phyloP scores from a whole-genome alignment of 129 eudicot genomes.

The Deinandra increscens region DNA sequence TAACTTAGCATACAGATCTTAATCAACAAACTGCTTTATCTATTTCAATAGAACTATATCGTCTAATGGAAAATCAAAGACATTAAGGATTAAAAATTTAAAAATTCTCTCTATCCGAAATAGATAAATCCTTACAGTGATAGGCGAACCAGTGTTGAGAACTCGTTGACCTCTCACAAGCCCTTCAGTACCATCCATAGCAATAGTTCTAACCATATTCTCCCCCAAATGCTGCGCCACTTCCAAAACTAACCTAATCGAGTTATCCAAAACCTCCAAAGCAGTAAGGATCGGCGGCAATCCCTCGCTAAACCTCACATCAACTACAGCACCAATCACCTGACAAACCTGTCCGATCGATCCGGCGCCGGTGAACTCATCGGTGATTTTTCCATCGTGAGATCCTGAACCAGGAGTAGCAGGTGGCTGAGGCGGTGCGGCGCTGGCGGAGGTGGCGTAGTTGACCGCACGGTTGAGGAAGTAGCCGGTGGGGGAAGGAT shows the following conservation, averaged over 20 bases:
- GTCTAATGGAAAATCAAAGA: no score
- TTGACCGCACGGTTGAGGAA: constrained; percentile 29
- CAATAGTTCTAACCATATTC: constrained; percentile 84
- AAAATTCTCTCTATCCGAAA: background rate
- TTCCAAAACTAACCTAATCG: constrained; percentile 75
- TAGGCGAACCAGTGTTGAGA: constrained; percentile 92
- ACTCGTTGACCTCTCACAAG: constrained; percentile 87
- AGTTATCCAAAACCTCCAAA: constrained; percentile 70
- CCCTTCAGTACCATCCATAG: constrained; percentile 99
- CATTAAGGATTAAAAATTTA: no score
- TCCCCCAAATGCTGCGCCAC: constrained; percentile 97
- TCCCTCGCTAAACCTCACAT: constrained; percentile 81
- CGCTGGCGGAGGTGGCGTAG: constrained; percentile 28
- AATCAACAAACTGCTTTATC: background rate
- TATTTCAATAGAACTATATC: no score
- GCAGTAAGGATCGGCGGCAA: constrained; percentile 92
- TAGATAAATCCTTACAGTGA: constrained; percentile 50
- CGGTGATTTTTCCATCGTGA: constrained; percentile 40
- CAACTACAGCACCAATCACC: constrained; percentile 98
- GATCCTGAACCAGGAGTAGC: constrained; percentile 11
- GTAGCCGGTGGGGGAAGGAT: constrained; percentile 23
- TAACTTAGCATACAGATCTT: constrained; percentile 11
- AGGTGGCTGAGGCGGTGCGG: constrained; percentile 23
- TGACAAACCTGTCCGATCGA: constrained; percentile 68
- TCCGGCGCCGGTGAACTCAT: constrained; percentile 46